A percentile compares a stretch with the other conserved stretches of the same genome.
These are phyloP conservation scores for Fusarium algeriense DNA, from an alignment of 2,329 filamentous ascomycete species.

Conservation along the genomic window DNA sequence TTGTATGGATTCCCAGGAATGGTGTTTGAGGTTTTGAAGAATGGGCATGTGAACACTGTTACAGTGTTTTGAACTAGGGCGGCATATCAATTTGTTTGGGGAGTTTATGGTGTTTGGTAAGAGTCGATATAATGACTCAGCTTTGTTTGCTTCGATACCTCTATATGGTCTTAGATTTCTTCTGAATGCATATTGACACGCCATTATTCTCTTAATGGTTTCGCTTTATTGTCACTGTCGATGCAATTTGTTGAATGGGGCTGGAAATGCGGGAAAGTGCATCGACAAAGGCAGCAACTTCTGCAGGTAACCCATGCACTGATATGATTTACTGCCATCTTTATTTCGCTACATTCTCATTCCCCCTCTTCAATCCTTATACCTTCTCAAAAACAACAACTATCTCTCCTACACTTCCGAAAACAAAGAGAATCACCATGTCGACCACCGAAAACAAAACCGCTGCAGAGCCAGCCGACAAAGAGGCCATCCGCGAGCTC, in stretches of 20 bases:
- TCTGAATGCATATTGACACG: not conserved
- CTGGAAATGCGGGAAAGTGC: not conserved
- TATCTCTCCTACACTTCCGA: not conserved
- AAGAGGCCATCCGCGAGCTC: not conserved
- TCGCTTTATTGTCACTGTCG: not conserved
- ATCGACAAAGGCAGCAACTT: not conserved
- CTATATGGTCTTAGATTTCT: constrained; percentile 9
- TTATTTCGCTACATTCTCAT: not conserved
- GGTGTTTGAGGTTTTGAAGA: constrained; percentile 96
- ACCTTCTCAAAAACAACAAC: not conserved
- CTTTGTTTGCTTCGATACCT: constrained; percentile 19
- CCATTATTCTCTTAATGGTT: not conserved
- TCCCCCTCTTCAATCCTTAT: not conserved
- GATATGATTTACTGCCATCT: not conserved
- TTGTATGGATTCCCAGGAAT: constrained; percentile 94
- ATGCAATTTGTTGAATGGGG: not conserved
- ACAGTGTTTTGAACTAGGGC: constrained; percentile 77
- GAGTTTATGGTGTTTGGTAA: constrained; percentile 35
- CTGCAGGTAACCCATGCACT: not conserved
- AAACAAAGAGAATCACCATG: not conserved
- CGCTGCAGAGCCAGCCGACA: not conserved
- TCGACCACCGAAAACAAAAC: not conserved
- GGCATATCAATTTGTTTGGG: not conserved
- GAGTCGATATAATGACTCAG: constrained; percentile 1
- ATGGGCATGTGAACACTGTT: constrained; percentile 87